A percentile compares a stretch with the other conserved stretches of the same genome.
Conservation (phyloP, 345 rosid species). For the Salix udensis region DNA sequence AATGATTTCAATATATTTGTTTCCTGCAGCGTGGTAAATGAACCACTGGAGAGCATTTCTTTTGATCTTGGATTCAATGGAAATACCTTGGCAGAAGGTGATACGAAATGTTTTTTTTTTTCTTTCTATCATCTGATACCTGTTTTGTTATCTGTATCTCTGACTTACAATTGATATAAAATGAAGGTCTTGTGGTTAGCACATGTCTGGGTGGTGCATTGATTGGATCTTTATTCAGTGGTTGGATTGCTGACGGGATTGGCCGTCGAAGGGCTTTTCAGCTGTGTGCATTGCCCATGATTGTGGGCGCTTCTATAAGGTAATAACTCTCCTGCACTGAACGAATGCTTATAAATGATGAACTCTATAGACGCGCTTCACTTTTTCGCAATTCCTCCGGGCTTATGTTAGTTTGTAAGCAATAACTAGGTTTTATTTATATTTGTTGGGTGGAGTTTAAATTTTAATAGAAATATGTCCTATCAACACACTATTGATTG, state of each 20-base stretch:
- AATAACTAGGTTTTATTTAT: neutral
- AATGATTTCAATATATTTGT: slow-evolving; percentile 1
- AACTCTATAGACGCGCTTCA: neutral
- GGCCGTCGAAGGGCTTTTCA: slow-evolving; percentile 93
- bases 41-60: slow-evolving; percentile 90
- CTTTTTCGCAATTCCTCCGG: neutral
- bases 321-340: slow-evolving; percentile 19
- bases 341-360: slow-evolving; percentile 5
- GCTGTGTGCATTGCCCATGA: slow-evolving; percentile 82
- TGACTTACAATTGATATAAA: slow-evolving; percentile 7
- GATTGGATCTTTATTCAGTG: slow-evolving; percentile 77
- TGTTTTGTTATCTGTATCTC: neutral
- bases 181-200: slow-evolving; percentile 87
- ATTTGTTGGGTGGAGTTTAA: neutral
- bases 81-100: slow-evolving; percentile 91
- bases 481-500: too few species aligned
- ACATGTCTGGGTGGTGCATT: slow-evolving; percentile 89
- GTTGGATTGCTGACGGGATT: slow-evolving; percentile 74
- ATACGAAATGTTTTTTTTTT: neutral
- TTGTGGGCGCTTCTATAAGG: slow-evolving; percentile 84
- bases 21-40: slow-evolving; percentile 75
- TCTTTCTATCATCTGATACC: neutral
- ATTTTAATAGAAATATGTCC: too few species aligned
- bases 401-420: too few species aligned
- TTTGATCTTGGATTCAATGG: slow-evolving; percentile 85